Evolutionary conservation across 176 grass and related monocot genomes (phyloP), one percentile per base, ranked within the genome.

Genomic region (Lolium perenne): DNA sequence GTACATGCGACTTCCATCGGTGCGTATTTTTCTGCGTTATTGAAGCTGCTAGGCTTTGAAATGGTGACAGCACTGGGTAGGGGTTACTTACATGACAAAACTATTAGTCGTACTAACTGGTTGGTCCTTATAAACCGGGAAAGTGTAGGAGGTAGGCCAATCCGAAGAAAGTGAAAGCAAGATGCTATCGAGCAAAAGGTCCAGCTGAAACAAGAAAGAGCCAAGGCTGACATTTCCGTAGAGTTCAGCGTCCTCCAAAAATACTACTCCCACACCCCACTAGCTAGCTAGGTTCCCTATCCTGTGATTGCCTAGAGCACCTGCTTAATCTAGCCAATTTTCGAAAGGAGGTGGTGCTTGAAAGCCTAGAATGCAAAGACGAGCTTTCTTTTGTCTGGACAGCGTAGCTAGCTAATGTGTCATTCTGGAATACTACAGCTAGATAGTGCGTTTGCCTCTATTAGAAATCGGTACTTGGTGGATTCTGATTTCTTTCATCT

Each of bases 231-330:
- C 32, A n/a, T 78, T 38, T 82, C 54, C 55, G 57, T 73, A 60
- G 74, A 72, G 79, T 78, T 86, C 46, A 4, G 21, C 11, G 21
- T 35, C 7, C 6, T 72, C 86, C 74, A 64, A 43, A 43, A 43
- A 35, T 35, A 35, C 32, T 35, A 35, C 32, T 35, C 32, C 32
- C 32, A 35, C 32, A 2, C 32, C 32, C 32, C 32, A 35, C 32
- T 40, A 69, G 5, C 62, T 71, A 62, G 58, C 47, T 89, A 83
- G 64, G 55, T 12, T 83, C 54, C 65, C 74, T 83, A 65, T 64
- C 55, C 79, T 64, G 46, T 86, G 23, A 86, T 90, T 87, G 74
- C 38, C 89, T 90, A 90, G 55, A 74, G 57, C 84, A 90, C 88
- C 78, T 63, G 18, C 69, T 3, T 71, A 12, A 60, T 25, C 45